Base-by-base conservation (phyloP, 2,329 filamentous ascomycete species). In the Plectosphaerella sp. region DNA sequence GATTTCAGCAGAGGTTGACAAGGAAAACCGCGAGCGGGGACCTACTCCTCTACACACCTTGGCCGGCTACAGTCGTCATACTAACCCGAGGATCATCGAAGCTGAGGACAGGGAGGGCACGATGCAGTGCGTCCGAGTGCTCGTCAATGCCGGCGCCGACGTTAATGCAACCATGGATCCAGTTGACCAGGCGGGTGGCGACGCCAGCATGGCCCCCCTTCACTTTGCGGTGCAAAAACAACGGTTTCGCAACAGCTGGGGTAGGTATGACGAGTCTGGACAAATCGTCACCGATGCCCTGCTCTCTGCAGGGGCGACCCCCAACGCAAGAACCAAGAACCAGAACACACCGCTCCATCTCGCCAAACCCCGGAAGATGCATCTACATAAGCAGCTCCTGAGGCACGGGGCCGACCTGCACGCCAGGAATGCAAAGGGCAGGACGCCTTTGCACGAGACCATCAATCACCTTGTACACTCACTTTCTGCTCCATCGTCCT, bases 61-160 rank as follows among this genome's bases (percentile, higher is more conserved):
- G 16, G 41, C 41, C 41, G 18, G 41, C n/a, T 9, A 12, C 16
- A 18, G 16, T 5, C n/a, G 16, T 43, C 22, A 22, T 22, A 22
- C 22, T 5, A 6, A 9, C 12, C 41, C 53, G n/a, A 48, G 49
- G 15, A 39, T 16, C 3, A 52, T 57, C 15, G 53, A 64, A 15
- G 10, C 16, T 5, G 41, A 18, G 18, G 41, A 43, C 3, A 41
- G 37, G 37, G 15, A 43, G n/a, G 18, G 2, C 22, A 18, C 16
- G 7, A 10, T 18, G 16, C 10, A 18, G 7, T 43, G 41, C 20
- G 43, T 54, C 7, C 54, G 46, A 14, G 18, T 57, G 0, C 54
- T 66, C 1, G 50, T 65, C 2, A 56, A 60, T 35, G 59, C 54
- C 3, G 62, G 63, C 0, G 58, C 60, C 1, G 59, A 65, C 49